Percentiles rank a stretch among this genome's conserved stretches.
phyloP scores from a whole-genome alignment of 176 grass and related monocot species.

The Saccharum spontaneum region DNA sequence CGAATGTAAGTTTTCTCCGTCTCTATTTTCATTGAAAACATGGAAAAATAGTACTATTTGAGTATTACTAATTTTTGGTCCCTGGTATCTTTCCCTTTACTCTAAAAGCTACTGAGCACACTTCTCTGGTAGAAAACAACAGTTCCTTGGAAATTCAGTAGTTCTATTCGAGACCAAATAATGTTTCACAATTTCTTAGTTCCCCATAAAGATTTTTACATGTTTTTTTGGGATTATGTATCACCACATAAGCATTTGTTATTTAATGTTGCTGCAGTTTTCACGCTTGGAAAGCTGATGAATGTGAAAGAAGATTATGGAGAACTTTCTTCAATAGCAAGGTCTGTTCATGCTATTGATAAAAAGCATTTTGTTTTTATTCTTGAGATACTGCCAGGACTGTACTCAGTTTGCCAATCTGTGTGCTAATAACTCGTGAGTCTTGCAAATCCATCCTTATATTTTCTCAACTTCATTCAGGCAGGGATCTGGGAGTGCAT shows the following conservation, averaged over 20 bases:
- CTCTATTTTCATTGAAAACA: not conserved
- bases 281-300: constrained; percentile 92
- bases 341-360: constrained; percentile 46
- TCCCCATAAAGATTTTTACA: constrained; percentile 7
- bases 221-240: not conserved
- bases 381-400: constrained; percentile 9
- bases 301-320: constrained; percentile 86
- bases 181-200: not conserved
- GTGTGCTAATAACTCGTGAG: not conserved
- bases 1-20: not conserved
- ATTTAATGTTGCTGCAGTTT: constrained; percentile 53
- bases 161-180: not conserved
- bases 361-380: not conserved
- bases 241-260: not conserved
- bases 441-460: constrained; percentile 21
- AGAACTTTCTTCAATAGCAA: constrained; percentile 85
- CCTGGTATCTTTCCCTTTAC: not conserved
- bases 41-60: not conserved
- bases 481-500: constrained; percentile 96
- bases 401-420: not conserved
- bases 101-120: not conserved
- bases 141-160: not conserved
- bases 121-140: constrained; percentile 11
- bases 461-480: constrained; percentile 44
- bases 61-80: not conserved